These are phyloP conservation scores for Albatrellus sp. DNA, from an alignment of 1,284 basidiomycete genomes.

Conservation along the genomic window DNA sequence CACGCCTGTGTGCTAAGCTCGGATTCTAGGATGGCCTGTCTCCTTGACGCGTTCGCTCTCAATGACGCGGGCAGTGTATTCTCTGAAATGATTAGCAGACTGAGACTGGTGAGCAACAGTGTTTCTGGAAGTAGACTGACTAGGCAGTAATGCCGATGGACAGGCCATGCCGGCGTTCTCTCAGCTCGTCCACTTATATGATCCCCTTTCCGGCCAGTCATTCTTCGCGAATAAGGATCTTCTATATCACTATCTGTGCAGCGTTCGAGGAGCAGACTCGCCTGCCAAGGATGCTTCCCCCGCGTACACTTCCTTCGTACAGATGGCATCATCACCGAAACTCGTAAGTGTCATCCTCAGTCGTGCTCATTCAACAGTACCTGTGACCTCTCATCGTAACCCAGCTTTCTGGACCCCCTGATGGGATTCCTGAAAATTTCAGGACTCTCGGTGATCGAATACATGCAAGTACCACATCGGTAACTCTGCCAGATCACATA, in stretches of 20 bases:
- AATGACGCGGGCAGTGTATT: constrained; percentile 16
- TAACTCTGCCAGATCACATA: constrained; percentile 3
- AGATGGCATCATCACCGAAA: background rate
- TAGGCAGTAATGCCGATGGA: background rate
- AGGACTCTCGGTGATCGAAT: background rate
- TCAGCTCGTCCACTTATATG: constrained; percentile 26
- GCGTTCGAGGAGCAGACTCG: background rate
- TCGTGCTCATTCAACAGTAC: background rate
- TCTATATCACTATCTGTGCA: constrained; percentile 5
- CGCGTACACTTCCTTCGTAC: background rate
- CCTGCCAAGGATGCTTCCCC: background rate
- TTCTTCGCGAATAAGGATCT: constrained; percentile 28
- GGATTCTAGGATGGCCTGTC: constrained; percentile 23
- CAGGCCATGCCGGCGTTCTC: constrained; percentile 18
- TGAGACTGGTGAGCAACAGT: background rate
- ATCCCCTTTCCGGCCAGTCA: constrained; percentile 28
- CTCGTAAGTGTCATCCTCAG: background rate
- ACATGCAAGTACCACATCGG: background rate
- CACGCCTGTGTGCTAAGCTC: background rate
- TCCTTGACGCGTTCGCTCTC: constrained; percentile 25
- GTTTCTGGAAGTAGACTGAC: too few species aligned
- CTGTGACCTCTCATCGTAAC: background rate
- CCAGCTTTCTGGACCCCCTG: background rate
- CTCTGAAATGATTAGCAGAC: background rate
- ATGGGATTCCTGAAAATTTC: background rate